Percentiles rank a stretch among this genome's conserved stretches.
Evolutionary conservation across 768 basidiomycete genomes (phyloP).

Genomic region (Hypsizygus marmoreus): DNA sequence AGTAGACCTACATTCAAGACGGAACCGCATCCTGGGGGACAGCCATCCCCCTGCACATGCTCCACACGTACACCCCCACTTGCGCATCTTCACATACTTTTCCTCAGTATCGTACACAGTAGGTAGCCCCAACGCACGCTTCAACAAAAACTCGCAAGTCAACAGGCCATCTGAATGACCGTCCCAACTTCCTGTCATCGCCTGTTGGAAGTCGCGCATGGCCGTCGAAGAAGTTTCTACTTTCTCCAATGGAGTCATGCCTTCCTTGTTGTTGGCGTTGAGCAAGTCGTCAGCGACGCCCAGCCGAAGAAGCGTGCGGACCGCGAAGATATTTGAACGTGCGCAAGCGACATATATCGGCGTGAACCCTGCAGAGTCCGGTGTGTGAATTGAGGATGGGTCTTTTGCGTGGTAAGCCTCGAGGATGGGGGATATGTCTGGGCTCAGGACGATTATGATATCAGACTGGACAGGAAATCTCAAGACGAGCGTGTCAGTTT

Average conservation of each 20-base stretch:
- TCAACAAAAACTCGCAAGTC: not conserved
- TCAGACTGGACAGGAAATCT: constrained; percentile 2
- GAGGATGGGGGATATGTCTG: not conserved
- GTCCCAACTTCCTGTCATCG: not conserved
- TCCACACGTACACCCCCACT: constrained; percentile 9
- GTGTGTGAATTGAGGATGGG: constrained; percentile 11
- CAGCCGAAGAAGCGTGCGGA: constrained; percentile 12
- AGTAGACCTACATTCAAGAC: too few relatives aligned
- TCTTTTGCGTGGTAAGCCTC: not conserved
- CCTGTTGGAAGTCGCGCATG: too few relatives aligned
- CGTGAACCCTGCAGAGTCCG: constrained; percentile 16
- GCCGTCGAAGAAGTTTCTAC: not conserved
- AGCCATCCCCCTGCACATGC: constrained; percentile 2
- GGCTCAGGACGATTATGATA: constrained; percentile 1
- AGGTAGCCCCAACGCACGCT: not conserved
- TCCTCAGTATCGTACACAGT: not conserved
- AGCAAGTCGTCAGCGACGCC: constrained; percentile 6
- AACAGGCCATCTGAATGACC: not conserved
- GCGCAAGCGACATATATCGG: constrained; percentile 14
- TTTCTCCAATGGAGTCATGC: constrained; percentile 11
- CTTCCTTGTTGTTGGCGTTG: not conserved
- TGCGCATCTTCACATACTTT: constrained; percentile 3
- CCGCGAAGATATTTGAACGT: constrained; percentile 7
- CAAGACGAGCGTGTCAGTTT: not conserved
- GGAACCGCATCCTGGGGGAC: constrained; percentile 3